Base-by-base conservation (phyloP, 1,284 basidiomycete species). In the Singerocomus rubriflavus region DNA sequence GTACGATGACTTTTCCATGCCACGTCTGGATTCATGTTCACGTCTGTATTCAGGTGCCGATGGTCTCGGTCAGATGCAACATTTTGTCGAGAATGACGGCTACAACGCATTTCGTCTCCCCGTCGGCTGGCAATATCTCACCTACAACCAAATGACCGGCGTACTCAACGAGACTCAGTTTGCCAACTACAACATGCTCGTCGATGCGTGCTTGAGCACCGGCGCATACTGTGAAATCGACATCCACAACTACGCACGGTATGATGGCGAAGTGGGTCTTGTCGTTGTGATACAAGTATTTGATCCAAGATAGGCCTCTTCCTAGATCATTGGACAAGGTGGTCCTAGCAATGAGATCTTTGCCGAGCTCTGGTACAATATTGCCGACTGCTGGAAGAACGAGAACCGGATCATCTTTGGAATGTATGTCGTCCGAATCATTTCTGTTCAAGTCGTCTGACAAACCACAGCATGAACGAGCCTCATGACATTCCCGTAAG, bases 211-310 rank as follows among this genome's bases (percentile, higher is more conserved):
- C 64, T 56, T 77, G 47, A 57, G 57, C 10, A 62, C 71, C 1
- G 73, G 76, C 10, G 73, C 74, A 16, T 66, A 71, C 37, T 84
- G 76, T 53, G 78, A 80, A 59, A 70, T 85, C 32, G 82, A 84
- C 58, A 64, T 81, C 17, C 79, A 82, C 64, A 82, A 81, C 63
- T 81, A 82, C 43, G 80, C 78, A 14, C 67, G 79, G n/a, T 81
- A 68, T 66, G 69, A 80, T 37, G 69, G 70, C 30, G 59, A 64
- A 58, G 76, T 80, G 37, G 12, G 53, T 57, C 32, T 17, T 9
- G 4, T 39, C 1, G n/a, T 12, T 12, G 10, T 41, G 35, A n/a
- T 31, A 10, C 29, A 44, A 36, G 12, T n/a, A 45, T 21, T 16
- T 17, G 7, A 14, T 37, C 36, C 45, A 39, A 48, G 10, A 16